Conservation (phyloP, 345 rosid species). For the Corchorus capsularis region DNA sequence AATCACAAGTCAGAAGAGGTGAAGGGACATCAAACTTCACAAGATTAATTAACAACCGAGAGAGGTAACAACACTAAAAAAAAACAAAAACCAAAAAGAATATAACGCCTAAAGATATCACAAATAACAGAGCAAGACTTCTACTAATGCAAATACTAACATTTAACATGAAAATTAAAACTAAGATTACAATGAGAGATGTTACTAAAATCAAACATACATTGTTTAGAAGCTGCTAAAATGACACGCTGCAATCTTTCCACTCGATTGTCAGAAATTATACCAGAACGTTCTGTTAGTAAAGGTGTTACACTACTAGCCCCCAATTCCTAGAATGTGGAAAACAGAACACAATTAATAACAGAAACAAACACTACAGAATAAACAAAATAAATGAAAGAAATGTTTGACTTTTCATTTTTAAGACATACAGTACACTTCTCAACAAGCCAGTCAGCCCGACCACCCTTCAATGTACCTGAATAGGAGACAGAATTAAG, state of each 20-base stretch:
- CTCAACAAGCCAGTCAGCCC: slow-evolving; percentile 97
- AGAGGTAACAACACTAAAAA: not conserved
- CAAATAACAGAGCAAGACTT: not conserved
- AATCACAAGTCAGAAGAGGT: not conserved
- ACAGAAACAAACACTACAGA: not conserved
- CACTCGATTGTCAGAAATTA: slow-evolving; percentile 72
- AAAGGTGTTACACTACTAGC: slow-evolving; percentile 85
- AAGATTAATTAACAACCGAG: not conserved
- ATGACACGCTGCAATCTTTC: no score
- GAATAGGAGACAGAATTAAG: slow-evolving; percentile 20
- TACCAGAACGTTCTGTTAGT: slow-evolving; percentile 67
- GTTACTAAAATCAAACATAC: not conserved
- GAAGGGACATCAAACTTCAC: not conserved
- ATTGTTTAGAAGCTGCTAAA: no score
- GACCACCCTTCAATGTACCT: slow-evolving; percentile 92
- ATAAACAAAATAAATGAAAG: not conserved
- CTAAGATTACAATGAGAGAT: not conserved
- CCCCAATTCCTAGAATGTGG: slow-evolving; percentile 66
- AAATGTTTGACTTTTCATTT: not conserved
- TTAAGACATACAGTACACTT: slow-evolving; percentile 75
- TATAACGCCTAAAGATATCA: not conserved
- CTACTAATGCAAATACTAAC: not conserved
- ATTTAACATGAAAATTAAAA: not conserved
- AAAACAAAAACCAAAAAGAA: not conserved
- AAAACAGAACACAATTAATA: slow-evolving; percentile 19